phyloP scores from a whole-genome alignment of 306 rosid species.

The Castanospermum australe region DNA sequence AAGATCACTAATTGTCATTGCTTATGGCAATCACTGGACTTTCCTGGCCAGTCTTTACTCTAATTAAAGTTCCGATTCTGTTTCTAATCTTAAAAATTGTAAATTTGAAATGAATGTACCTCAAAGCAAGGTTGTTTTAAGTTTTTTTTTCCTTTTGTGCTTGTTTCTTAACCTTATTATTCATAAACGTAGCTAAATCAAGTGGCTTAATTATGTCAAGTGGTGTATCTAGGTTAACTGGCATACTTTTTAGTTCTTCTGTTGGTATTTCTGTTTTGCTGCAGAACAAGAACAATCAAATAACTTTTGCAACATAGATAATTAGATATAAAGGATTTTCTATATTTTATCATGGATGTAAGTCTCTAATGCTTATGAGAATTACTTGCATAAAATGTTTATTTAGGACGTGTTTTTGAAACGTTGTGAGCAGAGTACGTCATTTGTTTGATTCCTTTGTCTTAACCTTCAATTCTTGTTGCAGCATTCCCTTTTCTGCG shows the following conservation, averaged over 20 bases:
- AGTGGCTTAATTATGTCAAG: neutral
- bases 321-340: neutral
- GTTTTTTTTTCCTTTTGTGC: neutral
- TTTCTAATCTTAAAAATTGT: neutral
- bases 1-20: neutral
- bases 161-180: neutral
- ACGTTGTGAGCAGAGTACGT: neutral
- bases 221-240: neutral
- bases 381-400: neutral
- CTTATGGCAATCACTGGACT: neutral
- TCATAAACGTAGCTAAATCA: neutral
- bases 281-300: neutral
- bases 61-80: neutral
- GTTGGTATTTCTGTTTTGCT: constrained; percentile 5
- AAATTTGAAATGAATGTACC: neutral
- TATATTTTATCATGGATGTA: neutral
- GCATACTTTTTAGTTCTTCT: neutral
- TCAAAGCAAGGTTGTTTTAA: neutral
- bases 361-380: neutral
- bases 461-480: constrained; percentile 21
- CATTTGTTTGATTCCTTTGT: neutral
- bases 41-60: neutral
- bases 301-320: neutral
- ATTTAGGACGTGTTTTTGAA: neutral
- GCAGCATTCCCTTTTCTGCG: constrained; percentile 97